phyloP scores from a whole-genome alignment of 257 asterid species.

The Solanum raphanifolium region DNA sequence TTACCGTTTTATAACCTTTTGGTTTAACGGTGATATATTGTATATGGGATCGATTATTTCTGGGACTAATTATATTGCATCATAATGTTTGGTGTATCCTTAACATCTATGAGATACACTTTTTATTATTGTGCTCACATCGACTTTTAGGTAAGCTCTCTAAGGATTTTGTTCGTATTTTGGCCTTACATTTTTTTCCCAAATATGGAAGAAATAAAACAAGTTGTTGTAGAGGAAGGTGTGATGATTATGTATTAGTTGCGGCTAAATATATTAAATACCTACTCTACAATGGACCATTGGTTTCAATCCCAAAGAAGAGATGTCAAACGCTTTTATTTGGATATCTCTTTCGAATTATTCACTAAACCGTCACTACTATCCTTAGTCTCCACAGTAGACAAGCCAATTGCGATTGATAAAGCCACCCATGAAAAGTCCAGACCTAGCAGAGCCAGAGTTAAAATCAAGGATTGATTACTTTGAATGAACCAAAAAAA shows the following conservation, averaged over 20 bases:
- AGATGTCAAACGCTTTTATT: too few species aligned
- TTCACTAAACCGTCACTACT: too few species aligned
- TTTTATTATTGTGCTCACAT: not conserved
- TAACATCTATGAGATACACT: not conserved
- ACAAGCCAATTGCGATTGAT: too few species aligned
- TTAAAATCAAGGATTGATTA: too few species aligned
- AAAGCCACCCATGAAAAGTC: too few species aligned
- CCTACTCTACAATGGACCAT: not conserved
- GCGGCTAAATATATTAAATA: not conserved
- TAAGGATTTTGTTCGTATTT: not conserved
- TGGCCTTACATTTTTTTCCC: not conserved
- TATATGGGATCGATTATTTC: not conserved
- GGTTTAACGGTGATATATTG: not conserved
- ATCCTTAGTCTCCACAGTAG: too few species aligned
- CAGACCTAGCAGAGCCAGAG: too few species aligned
- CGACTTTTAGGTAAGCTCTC: not conserved
- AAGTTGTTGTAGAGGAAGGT: not conserved
- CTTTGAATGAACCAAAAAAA: too few species aligned
- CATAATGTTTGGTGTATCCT: not conserved
- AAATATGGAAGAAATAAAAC: not conserved
- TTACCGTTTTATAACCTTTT: not conserved
- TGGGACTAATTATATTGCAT: not conserved
- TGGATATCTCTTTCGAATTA: too few species aligned
- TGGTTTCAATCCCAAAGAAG: too few species aligned
- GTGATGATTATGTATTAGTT: not conserved